phyloP scores from a whole-genome alignment of 176 grass and related monocot species.

The Carex cristatella region DNA sequence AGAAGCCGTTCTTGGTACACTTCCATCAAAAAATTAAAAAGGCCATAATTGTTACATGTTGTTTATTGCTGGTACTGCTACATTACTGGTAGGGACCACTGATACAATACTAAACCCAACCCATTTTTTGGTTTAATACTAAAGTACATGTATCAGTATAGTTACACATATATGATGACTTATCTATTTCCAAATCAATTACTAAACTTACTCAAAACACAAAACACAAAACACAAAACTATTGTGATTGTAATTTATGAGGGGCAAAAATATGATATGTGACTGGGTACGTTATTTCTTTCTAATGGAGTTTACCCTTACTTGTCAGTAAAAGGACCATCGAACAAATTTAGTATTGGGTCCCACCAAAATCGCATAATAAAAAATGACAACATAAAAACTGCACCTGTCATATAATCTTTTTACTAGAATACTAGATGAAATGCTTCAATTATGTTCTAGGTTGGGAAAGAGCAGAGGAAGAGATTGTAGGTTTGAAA shows the following conservation, averaged over 20 bases:
- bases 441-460: slow-evolving; percentile 7
- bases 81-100: neutral
- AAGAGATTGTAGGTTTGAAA: slow-evolving; percentile 59
- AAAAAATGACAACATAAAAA: neutral
- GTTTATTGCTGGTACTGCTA: neutral
- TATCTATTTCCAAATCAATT: neutral
- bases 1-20: slow-evolving; percentile 90
- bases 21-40: neutral
- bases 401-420: neutral
- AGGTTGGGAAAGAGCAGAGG: slow-evolving; percentile 88
- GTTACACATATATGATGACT: neutral
- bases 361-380: neutral
- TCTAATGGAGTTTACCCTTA: neutral
- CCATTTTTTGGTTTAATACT: neutral
- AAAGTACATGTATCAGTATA: neutral
- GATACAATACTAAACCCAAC: neutral
- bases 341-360: neutral
- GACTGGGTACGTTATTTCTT: neutral
- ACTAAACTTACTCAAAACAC: too few species aligned
- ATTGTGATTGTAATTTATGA: neutral
- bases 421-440: slow-evolving; percentile 16
- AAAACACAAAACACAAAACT: neutral
- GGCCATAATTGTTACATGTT: neutral
- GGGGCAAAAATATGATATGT: neutral
- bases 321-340: neutral